Base-by-base conservation (phyloP, 2,329 filamentous ascomycete species). In the Dactylella cylindrospora region DNA sequence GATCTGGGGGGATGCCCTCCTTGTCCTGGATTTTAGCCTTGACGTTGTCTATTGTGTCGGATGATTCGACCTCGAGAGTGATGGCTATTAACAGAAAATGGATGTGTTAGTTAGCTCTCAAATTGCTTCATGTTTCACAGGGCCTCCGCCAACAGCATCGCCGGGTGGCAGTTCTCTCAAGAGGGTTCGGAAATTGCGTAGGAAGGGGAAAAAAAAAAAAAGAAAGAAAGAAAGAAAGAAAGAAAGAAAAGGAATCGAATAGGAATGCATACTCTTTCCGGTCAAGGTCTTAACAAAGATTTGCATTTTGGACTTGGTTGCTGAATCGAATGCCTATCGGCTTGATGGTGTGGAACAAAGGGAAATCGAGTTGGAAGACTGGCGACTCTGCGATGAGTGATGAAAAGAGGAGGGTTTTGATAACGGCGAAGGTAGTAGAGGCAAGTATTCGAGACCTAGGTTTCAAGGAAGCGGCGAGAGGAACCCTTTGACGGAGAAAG, bases 1-100 rank as follows among this genome's bases (percentile, higher is more conserved):
- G 93, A 81, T 97, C 93, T 41, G 93, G 91, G 75, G 93, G 93
- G 70, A 98, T 98, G 71, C 93, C 91, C 82, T 98, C 93, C 88
- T 97, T 98, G 85, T 97, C 93, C 89, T 85, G 80, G 72, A 83
- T 83, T 36, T 38, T 49, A 25, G 38, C 31, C 12, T 59, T 61
- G 62, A 75, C 61, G 73, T 70, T 84, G 71, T 84, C 82, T 64
- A 85, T 85, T 2, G 82, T 85, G 67, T 85, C 82, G 3, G 80
- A 83, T 1, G 78, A 80, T 70, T 84, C 82, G 10, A 84, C 82
- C 68, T 85, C 82, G 19, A 84, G 71, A 1, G 82, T 84, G 68
- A 85, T 84, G 1, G 82, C 84, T 78, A 83, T 84, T 26, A 22
- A 32, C n/a, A 13, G 22, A 32, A 6, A 39, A 17, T n/a, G 10